Evolutionary conservation across 2,329 filamentous ascomycete genomes (phyloP).

Genomic region (Gliomastix tumulicola): DNA sequence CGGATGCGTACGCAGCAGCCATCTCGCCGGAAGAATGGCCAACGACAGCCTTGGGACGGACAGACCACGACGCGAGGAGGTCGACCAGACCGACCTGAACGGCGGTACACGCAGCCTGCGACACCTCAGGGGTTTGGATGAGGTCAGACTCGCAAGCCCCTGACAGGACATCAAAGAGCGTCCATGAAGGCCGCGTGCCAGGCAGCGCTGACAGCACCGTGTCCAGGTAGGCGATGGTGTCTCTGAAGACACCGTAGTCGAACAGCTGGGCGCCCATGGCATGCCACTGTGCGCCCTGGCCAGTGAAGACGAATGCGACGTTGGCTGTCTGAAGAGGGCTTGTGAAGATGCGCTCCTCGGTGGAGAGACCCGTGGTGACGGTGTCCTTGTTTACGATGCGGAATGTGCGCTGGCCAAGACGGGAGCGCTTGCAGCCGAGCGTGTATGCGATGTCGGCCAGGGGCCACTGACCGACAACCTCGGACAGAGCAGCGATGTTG

Average conservation of each 20-base stretch:
- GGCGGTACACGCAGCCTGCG: conserved; percentile 20
- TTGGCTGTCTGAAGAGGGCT: background rate
- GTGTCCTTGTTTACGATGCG: conserved; percentile 2
- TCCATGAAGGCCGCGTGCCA: background rate
- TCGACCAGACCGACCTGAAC: conserved; percentile 27
- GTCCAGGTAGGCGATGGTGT: conserved; percentile 2
- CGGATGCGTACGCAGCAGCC: conserved; percentile 17
- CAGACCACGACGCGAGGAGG: conserved; percentile 17
- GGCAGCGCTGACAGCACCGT: background rate
- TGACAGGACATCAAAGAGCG: conserved; percentile 1
- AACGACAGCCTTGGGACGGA: conserved; percentile 25
- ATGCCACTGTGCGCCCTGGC: conserved; percentile 34
- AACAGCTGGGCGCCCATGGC: conserved; percentile 19
- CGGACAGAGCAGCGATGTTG: conserved; percentile 7
- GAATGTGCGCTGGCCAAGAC: conserved; percentile 7
- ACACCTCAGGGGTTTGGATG: conserved; percentile 9
- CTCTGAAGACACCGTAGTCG: conserved; percentile 2
- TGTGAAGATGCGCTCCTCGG: background rate
- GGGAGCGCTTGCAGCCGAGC: conserved; percentile 6
- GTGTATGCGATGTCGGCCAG: conserved; percentile 12
- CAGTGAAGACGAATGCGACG: conserved; percentile 34
- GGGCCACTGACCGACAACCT: conserved; percentile 1
- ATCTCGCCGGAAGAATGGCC: conserved; percentile 26
- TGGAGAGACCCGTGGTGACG: background rate
- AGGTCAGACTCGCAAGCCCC: background rate